Base-by-base conservation (phyloP, 495 filamentous ascomycete genomes). In the Daldinia caldariorum region DNA sequence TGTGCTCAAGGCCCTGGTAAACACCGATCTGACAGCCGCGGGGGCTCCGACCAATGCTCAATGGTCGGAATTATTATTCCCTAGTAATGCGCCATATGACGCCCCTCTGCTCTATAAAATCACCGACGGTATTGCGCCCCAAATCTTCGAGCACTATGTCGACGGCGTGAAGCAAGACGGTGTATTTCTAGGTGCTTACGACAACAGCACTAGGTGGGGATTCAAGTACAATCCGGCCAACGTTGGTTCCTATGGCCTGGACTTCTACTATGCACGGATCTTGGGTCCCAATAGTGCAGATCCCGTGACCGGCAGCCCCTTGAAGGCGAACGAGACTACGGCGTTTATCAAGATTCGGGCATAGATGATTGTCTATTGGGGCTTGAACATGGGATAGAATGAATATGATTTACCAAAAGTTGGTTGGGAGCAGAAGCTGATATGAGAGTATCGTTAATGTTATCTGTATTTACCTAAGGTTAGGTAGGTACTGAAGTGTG, bases 61-160 rank as follows among this genome's bases (percentile, higher is more conserved):
- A 29, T 78, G 76, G 76, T 32, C 62, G 1, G 51, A 67, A 13
- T 60, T 78, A 56, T 43, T 62, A 16, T 43, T 78, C 34, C 72
- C 71, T 14, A 20, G 2, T 4, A 6, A 51, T 0, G 72, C 66
- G 61, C 71, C 71, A 2, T 75, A 75, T 58, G 76, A 78, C 45
- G 70, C 65, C 14, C 35, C 62, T 6, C 37, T 78, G 43, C 66
- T 78, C 61, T 76, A 59, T 60, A 76, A 76, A 58, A 32, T 78
- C 35, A 53, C 49, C 13, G 62, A 64, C 37, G 74, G 73, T 49
- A 57, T 62, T 4, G 26, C 55, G 34, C 70, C 70, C 31, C 60
- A 71, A 61, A 69, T 73, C 47, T 73, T 73, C 60, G 77, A 76
- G 61, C 74, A 79, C 56, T 78, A 77, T 31, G n/a, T 78, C 53